Base-by-base conservation (phyloP, 768 basidiomycete genomes). In the Termitomyces sp. region DNA sequence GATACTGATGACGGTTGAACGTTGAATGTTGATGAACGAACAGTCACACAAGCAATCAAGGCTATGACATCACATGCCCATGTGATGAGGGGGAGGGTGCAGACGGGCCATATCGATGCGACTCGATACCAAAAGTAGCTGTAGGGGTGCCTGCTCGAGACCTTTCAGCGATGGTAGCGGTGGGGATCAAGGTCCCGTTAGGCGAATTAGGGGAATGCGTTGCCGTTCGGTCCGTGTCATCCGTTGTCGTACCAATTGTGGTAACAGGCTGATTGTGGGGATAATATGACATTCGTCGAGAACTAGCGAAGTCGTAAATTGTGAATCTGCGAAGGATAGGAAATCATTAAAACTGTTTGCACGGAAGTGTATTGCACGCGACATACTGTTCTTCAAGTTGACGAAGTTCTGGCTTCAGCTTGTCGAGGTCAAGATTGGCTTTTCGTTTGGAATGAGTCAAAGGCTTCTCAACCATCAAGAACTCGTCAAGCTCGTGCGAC, bases 381-480 rank as follows among this genome's bases (percentile, higher is more conserved):
- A 75, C 86, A 55, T 68, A 89, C 91, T 94, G 91, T 70, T 98
- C 94, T 71, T 98, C 96, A 60, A 98, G 82, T 70, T 92, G 84
- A 59, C 94, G 82, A 69, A 92, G 79, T 68, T 98, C 97, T 21
- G 93, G 88, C 66, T 88, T 91, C 79, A 98, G 83, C 70, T 88
- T 89, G 62, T 91, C 90, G 11, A 91, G 68, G 72, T 97, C 92
- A 33, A 81, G 77, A 61, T 93, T 90, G 33, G 83, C 85, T 67
- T 96, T 98, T 37, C 97, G 86, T 71, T 94, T 97, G 45, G 89
- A 79, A 60, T 95, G 94, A 55, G 93, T 97, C 54, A 98, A 74
- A n/a, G 96, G 96, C 69, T 98, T 98, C 73, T 98, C 96, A 52
- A 95, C 95, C 81, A 98, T 84, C 66, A 99, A 71, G 65, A 98